Base-by-base conservation (phyloP, 306 rosid genomes). In the Arachis stenosperma region DNA sequence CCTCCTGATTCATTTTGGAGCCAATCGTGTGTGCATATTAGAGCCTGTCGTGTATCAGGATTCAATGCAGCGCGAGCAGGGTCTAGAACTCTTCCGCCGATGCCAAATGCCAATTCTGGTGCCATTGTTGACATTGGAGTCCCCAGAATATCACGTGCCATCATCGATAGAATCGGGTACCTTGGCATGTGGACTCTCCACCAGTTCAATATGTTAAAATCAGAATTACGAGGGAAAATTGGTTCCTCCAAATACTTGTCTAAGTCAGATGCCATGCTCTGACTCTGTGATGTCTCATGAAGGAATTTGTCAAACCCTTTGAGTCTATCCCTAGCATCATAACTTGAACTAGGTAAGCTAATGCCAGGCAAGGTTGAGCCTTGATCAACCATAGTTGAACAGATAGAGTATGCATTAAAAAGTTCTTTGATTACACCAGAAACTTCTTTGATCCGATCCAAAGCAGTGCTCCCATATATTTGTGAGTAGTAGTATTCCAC, bases 131-230 rank as follows among this genome's bases (percentile, higher is more conserved):
- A 91, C 96, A 95, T 91, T 39, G 99, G 99, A 79, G 97, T 90
- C 54, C 93, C 99, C 6, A 95, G 90, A 75, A 95, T 89, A 71
- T 95, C 98, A 8, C 96, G 93, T 6, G 97, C 99, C 97, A 91
- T 90, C 97, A 88, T 94, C 15, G 97, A 94, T 90, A 94, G 78
- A 58, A 94, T 90, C 5, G 99, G 97, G 78, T 94, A 94, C 85
- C 97, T 89, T 11, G 98, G 99, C n/a, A 84, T 88, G 87, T 95
- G 98, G 65, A 95, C 97, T 80, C 86, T 90, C 98, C 98, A 95
- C 99, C 99, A 90, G 75, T 95, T 95, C 74, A 95, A 75, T 66
- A 95, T 78, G 83, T 87, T 86, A 74, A 95, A 95, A 74, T 95
- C 93, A 58, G 93, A 79, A 75, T 82, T 86, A 9, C 97, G 93